These are phyloP conservation scores for Hura crepitans DNA, from an alignment of 441 rosid genomes.

Conservation along the genomic window DNA sequence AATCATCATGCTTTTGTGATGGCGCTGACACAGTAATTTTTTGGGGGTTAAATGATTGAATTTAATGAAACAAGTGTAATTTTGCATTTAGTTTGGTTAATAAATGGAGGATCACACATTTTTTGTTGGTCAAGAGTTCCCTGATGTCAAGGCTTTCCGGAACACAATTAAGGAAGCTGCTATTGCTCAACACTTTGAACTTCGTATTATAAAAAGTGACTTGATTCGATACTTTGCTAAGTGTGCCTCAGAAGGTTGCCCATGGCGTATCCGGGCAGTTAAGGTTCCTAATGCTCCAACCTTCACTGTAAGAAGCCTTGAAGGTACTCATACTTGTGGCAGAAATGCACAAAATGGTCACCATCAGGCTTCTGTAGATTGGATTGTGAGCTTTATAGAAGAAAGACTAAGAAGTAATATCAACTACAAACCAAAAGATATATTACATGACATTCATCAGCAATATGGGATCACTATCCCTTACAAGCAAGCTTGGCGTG, in stretches of 20 bases:
- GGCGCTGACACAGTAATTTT: not conserved
- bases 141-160: conserved; percentile 55
- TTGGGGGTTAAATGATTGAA: conserved; percentile 12
- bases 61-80: conserved; percentile 15
- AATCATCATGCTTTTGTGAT: not conserved
- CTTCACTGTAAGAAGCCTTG: conserved; percentile 50
- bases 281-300: conserved; percentile 48
- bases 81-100: conserved; percentile 21
- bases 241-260: conserved; percentile 59
- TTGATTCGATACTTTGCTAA: conserved; percentile 51
- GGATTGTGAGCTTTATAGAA: conserved; percentile 58
- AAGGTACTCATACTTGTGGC: conserved; percentile 51
- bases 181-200: conserved; percentile 59
- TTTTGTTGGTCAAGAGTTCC: conserved; percentile 52
- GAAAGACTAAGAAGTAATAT: conserved; percentile 42
- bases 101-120: conserved; percentile 40
- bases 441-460: conserved; percentile 46
- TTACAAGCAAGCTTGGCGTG: conserved; percentile 65
- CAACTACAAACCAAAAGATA: conserved; percentile 59
- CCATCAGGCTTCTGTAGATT: conserved; percentile 63
- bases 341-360: conserved; percentile 54
- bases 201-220: conserved; percentile 52
- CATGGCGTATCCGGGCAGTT: conserved; percentile 55
- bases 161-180: conserved; percentile 57
- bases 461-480: conserved; percentile 53